Evolutionary conservation across 225 moss, liverwort and hornwort genomes (phyloP).

Genomic region (Lunularia cruciata): DNA sequence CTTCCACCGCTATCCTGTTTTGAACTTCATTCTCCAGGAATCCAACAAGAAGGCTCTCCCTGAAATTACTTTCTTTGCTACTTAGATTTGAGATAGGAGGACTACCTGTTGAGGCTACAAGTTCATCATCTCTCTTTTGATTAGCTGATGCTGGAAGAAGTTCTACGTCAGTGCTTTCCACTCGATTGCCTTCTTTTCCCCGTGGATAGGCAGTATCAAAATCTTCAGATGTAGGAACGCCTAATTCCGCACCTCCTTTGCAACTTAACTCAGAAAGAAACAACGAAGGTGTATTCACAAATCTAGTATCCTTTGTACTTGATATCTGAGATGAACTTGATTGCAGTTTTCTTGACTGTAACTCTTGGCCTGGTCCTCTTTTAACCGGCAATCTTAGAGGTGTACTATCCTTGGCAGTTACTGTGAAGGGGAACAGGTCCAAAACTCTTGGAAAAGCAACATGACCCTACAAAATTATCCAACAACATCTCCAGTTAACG

Average conservation of each 20-base stretch:
- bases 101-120: not conserved
- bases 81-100: not conserved
- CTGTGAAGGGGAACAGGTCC: slow-evolving; percentile 84
- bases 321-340: slow-evolving; percentile 49
- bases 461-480: slow-evolving; percentile 56
- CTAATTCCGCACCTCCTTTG: slow-evolving; percentile 55
- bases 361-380: slow-evolving; percentile 37
- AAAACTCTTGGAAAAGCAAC: slow-evolving; percentile 72
- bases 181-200: not conserved
- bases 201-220: not conserved
- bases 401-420: slow-evolving; percentile 70
- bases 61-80: not conserved
- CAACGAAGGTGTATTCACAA: slow-evolving; percentile 40
- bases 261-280: slow-evolving; percentile 39
- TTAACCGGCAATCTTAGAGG: slow-evolving; percentile 34
- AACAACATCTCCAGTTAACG: not conserved
- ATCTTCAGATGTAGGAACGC: slow-evolving; percentile 26
- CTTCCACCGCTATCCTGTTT: not conserved
- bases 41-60: not conserved
- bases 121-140: not conserved
- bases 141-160: not conserved
- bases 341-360: slow-evolving; percentile 44
- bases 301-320: slow-evolving; percentile 42
- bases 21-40: not conserved
- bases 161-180: not conserved